Evolutionary conservation across 148 eudicot species (phyloP).

Genomic region (Gaultheria prostrata): DNA sequence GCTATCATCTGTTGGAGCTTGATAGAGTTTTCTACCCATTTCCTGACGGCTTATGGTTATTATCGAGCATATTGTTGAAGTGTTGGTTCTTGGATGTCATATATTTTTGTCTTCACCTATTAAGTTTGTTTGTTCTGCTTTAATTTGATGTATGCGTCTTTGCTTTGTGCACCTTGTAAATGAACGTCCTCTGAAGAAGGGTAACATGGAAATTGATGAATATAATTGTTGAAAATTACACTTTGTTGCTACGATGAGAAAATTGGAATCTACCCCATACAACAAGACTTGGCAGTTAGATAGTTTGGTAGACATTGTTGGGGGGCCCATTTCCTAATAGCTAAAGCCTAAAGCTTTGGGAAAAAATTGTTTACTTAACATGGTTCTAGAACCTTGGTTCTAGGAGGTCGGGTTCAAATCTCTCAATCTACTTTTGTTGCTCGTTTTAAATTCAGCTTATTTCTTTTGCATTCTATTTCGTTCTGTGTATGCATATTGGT

Average conservation of each 20-base stretch:
- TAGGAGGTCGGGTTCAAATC: neutral
- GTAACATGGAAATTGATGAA: neutral
- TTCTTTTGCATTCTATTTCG: neutral
- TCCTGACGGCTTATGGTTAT: neutral
- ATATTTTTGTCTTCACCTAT: neutral
- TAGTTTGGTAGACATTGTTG: neutral
- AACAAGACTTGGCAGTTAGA: neutral
- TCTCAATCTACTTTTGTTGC: neutral
- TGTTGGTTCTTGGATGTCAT: neutral
- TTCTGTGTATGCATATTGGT: neutral
- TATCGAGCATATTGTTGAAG: neutral
- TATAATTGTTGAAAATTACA: neutral
- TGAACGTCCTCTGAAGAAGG: neutral
- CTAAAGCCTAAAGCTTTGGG: neutral
- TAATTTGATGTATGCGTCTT: neutral
- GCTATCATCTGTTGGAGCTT: neutral
- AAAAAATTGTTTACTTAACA: neutral
- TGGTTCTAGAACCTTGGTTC: neutral
- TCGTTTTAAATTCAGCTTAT: neutral
- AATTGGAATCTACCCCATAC: neutral
- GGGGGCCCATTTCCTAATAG: neutral
- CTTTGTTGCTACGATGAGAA: neutral
- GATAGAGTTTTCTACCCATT: neutral
- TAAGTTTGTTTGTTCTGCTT: neutral
- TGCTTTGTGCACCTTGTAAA: neutral